Evolutionary conservation across 2,329 filamentous ascomycete species (phyloP).

Genomic region (Hypoxylon rubiginosum): DNA sequence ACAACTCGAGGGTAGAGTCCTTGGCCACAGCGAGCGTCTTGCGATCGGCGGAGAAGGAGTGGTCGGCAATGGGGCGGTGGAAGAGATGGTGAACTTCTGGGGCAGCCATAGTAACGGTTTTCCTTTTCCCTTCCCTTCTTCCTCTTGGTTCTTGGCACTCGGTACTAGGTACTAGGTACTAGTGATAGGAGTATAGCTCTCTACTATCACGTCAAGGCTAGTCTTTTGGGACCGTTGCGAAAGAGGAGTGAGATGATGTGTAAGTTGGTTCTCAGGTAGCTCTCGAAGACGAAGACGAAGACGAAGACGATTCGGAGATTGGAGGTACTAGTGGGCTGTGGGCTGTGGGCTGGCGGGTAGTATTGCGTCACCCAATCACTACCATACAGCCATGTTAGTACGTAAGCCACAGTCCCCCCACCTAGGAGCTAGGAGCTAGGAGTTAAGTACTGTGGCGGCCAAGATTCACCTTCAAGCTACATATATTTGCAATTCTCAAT

Average conservation of each 20-base stretch:
- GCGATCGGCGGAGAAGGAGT: conserved; percentile 96
- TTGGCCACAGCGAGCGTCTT: conserved; percentile 90
- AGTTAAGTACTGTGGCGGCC: no score
- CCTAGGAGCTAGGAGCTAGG: no score
- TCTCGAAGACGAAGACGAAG: neutral
- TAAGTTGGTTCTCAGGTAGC: conserved; percentile 6
- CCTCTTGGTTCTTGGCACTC: neutral
- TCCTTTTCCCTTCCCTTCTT: neutral
- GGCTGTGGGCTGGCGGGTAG: neutral
- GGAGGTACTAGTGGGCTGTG: neutral
- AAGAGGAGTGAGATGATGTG: conserved; percentile 1
- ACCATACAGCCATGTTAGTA: neutral
- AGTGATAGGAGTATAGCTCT: conserved; percentile 93
- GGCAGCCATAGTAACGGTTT: conserved; percentile 72
- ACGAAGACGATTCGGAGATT: neutral
- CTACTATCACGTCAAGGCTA: conserved; percentile 79
- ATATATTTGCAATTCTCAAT: no score
- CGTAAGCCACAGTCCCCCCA: conserved; percentile 14
- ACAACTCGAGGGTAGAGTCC: conserved; percentile 91
- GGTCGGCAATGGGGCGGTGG: conserved; percentile 95
- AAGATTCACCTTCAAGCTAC: no score
- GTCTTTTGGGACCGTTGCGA: conserved; percentile 3
- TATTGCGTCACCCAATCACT: conserved; percentile 7
- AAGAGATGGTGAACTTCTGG: conserved; percentile 98
- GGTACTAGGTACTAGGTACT: neutral